These are phyloP conservation scores for Jaenimonas drosophilae DNA, from an alignment of 208 protist genomes.

Conservation along the genomic window DNA sequence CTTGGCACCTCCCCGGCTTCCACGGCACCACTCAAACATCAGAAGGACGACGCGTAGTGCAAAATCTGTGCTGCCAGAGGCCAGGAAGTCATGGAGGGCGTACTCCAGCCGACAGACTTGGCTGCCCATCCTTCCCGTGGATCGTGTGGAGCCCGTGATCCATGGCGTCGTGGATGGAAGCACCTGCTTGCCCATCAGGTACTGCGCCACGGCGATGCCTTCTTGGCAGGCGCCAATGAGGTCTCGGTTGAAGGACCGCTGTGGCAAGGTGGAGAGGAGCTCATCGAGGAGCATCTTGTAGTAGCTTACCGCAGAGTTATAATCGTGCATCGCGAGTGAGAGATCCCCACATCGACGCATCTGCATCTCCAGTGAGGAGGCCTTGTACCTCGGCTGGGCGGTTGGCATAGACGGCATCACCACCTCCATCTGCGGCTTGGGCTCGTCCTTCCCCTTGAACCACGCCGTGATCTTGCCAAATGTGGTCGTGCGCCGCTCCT, in stretches of 20 bases:
- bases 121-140: conserved; percentile 10
- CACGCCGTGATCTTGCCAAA: conserved; percentile 76
- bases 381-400: conserved; percentile 27
- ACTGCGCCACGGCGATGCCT: conserved; percentile 44
- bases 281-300: conserved; percentile 74
- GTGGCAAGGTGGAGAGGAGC: conserved; percentile 35
- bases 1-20: conserved; percentile 41
- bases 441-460: conserved; percentile 66
- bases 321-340: conserved; percentile 52
- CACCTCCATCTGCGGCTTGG: conserved; percentile 22
- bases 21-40: conserved; percentile 58
- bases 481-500: conserved; percentile 69
- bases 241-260: conserved; percentile 52
- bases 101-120: conserved; percentile 55
- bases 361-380: conserved; percentile 69
- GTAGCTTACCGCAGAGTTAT: conserved; percentile 37
- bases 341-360: conserved; percentile 73
- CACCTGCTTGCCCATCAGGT: conserved; percentile 29
- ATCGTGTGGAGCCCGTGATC: conserved; percentile 21
- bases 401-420: conserved; percentile 8
- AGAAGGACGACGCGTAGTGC: conserved; percentile 49
- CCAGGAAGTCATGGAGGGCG: conserved; percentile 56
- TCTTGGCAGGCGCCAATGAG: conserved; percentile 74
- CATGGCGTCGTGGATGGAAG: conserved; percentile 45
- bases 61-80: conserved; percentile 19